Base-by-base conservation (phyloP, 2,329 filamentous ascomycete species). In the Blumeriella jaapii region DNA sequence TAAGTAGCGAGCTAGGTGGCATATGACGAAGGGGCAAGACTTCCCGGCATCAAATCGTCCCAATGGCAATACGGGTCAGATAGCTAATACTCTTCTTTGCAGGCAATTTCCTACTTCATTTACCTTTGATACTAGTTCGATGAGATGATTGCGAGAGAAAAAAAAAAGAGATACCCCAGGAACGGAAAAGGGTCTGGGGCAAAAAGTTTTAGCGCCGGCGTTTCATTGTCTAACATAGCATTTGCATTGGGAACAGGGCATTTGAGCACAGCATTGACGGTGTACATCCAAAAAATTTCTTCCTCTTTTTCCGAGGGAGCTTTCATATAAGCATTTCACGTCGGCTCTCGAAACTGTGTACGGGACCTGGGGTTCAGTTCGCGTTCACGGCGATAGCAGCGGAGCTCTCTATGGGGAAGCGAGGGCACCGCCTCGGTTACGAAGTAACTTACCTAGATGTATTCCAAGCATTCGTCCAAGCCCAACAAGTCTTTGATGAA, bases 21-120 rank as follows among this genome's bases (percentile, higher is more conserved):
- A 8, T 24, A 8, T 8, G 7, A 9, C 3, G 12, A n/a, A n/a
- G n/a, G n/a, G n/a, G n/a, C n/a, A n/a, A n/a, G n/a, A n/a, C n/a
- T n/a, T n/a, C n/a, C n/a, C n/a, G n/a, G n/a, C n/a, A n/a, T n/a
- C n/a, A n/a, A n/a, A n/a, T n/a, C n/a, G n/a, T n/a, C n/a, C n/a
- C n/a, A n/a, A n/a, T n/a, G n/a, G n/a, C n/a, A n/a, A n/a, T n/a
- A n/a, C n/a, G n/a, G n/a, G n/a, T n/a, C n/a, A n/a, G n/a, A 24
- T 4, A 4, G 25, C 25, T 27, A 27, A 27, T 6, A 31, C 27
- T 18, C n/a, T 16, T 22, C 94, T 12, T 30, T 22, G 4, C n/a
- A 35, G 30, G 89, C 83, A 89, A 47, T 94, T 94, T 52, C 86
- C 86, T 8, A 82, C 80, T 2, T 81, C 83, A 37, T 91, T 87